Conservation (phyloP, 2,329 filamentous ascomycete species). For the Hymenoscyphus albidus region DNA sequence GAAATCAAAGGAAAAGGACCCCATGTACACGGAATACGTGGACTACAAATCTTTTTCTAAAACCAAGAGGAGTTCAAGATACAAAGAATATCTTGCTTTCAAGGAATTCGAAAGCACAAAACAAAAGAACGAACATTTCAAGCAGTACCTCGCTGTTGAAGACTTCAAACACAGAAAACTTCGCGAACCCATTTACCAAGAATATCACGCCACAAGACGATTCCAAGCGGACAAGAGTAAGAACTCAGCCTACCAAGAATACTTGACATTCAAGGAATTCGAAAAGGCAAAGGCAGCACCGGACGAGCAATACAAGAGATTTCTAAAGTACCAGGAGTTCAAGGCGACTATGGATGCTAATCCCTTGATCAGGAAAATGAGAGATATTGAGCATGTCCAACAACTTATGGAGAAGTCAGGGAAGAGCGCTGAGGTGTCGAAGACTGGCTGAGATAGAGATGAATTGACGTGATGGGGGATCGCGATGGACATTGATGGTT, state of each 20-base stretch:
- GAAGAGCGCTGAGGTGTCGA: background rate
- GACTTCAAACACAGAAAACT: background rate
- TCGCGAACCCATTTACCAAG: background rate
- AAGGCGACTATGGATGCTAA: background rate
- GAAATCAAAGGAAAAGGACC: background rate
- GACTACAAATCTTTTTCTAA: too few relatives aligned
- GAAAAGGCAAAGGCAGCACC: background rate
- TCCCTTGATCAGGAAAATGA: background rate
- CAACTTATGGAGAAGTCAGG: background rate
- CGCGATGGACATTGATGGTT: too few relatives aligned
- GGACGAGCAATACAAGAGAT: background rate
- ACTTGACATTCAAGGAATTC: background rate
- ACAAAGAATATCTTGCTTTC: background rate
- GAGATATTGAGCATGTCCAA: background rate
- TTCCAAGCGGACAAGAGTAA: background rate
- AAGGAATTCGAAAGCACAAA: background rate
- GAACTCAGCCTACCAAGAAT: background rate
- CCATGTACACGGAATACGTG: background rate
- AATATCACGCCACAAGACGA: background rate
- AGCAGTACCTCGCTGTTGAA: background rate
- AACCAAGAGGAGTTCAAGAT: background rate
- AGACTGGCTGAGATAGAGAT: too few relatives aligned
- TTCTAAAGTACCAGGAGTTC: background rate
- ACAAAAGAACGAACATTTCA: background rate
- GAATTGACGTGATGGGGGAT: too few relatives aligned